phyloP scores from a whole-genome alignment of 441 rosid species.

The Codiaeum variegatum region DNA sequence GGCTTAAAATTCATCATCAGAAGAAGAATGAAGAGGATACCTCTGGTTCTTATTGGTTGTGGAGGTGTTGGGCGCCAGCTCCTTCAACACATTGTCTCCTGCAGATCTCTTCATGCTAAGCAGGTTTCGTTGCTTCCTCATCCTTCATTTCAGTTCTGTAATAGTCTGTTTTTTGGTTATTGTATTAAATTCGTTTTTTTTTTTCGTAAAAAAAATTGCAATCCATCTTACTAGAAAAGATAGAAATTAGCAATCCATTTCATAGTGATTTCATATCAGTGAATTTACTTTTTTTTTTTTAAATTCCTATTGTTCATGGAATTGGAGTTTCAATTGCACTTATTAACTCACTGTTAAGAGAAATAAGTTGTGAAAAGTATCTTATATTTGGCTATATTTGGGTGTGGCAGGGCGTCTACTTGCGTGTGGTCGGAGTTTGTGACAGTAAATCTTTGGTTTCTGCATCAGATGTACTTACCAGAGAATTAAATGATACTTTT shows the following conservation, averaged over 20 bases:
- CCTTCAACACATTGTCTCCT: slow-evolving; percentile 77
- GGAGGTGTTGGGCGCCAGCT: slow-evolving; percentile 92
- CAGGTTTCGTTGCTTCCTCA: slow-evolving; percentile 33
- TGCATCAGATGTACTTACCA: slow-evolving; percentile 40
- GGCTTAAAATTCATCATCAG: not conserved
- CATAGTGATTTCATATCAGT: not conserved
- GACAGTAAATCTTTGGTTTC: slow-evolving; percentile 67
- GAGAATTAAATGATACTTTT: slow-evolving; percentile 52
- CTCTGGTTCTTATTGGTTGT: slow-evolving; percentile 70
- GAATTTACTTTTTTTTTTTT: not conserved
- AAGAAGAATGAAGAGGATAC: slow-evolving; percentile 52
- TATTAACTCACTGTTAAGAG: not conserved
- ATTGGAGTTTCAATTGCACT: not conserved
- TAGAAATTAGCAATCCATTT: not conserved
- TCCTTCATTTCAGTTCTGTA: not conserved
- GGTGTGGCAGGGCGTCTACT: slow-evolving; percentile 54
- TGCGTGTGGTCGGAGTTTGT: slow-evolving; percentile 74
- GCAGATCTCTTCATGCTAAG: slow-evolving; percentile 72
- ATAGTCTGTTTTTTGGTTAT: not conserved
- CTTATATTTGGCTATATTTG: not conserved
- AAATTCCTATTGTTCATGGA: not conserved
- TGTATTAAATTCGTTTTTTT: not conserved
- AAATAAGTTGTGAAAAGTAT: not conserved
- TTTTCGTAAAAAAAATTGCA: not conserved
- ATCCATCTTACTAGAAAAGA: not conserved